Evolutionary conservation across 1,284 basidiomycete genomes (phyloP).

Genomic region (Fomitopsis palustris): DNA sequence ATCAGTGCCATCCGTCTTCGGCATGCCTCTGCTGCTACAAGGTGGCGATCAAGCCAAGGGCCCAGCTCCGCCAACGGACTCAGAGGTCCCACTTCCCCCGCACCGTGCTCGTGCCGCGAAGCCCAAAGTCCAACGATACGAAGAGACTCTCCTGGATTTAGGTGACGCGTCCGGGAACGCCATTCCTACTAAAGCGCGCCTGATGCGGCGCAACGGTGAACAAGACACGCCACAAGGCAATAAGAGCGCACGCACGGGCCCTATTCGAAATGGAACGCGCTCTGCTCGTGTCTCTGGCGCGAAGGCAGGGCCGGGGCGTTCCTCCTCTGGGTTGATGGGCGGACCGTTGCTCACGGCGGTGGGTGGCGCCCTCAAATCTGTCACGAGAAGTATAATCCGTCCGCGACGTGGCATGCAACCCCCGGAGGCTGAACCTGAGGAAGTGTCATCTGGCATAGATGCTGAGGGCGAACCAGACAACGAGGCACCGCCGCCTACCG

Average conservation of each 20-base stretch:
- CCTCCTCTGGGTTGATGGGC: slow-evolving; percentile 31
- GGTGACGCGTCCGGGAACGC: slow-evolving; percentile 29
- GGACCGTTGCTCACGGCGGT: slow-evolving; percentile 15
- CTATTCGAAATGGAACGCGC: not conserved
- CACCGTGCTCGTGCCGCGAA: slow-evolving; percentile 47
- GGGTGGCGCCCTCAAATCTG: slow-evolving; percentile 16
- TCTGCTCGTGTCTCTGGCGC: slow-evolving; percentile 10
- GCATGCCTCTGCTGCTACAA: slow-evolving; percentile 8
- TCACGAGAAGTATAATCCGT: slow-evolving; percentile 8
- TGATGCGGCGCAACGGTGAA: slow-evolving; percentile 19
- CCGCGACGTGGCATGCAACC: not conserved
- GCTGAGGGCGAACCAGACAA: not conserved
- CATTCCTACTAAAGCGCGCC: slow-evolving; percentile 45
- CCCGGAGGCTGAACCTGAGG: not conserved
- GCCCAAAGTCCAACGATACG: slow-evolving; percentile 48
- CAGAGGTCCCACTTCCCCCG: slow-evolving; percentile 30
- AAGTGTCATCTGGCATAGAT: not conserved
- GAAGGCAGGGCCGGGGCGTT: slow-evolving; percentile 46
- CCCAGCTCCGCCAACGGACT: slow-evolving; percentile 15
- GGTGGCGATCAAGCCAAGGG: not conserved
- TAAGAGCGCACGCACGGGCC: not conserved
- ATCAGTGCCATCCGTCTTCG: slow-evolving; percentile 2
- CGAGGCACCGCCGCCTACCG: slow-evolving; percentile 29
- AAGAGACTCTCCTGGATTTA: slow-evolving; percentile 30
- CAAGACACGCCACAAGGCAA: not conserved